Base-by-base conservation (phyloP, 768 basidiomycete species). In the Cubamyces lactineus region DNA sequence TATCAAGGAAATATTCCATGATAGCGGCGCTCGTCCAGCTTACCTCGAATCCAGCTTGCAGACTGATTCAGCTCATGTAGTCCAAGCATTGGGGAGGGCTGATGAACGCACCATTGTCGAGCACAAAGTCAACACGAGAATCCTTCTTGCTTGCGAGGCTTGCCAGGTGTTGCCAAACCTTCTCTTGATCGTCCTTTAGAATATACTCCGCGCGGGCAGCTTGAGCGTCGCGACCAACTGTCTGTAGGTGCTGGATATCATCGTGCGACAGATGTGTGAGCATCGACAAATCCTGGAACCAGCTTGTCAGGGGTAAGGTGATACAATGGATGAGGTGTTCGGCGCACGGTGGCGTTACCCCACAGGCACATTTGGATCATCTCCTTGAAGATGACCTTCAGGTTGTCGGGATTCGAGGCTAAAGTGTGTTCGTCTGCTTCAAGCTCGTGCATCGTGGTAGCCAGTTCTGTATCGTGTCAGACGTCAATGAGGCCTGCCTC, bases 301-400 rank as follows among this genome's bases (percentile, higher is more conserved):
- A 2, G 19, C 30, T 45, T 9, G 12, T 56, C 41, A 53, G 34
- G 6, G 34, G 52, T 51, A 15, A 54, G 42, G n/a, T 6, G 17
- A n/a, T 7, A 34, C 23, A 4, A 13, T 28, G 30, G 28, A 24
- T 19, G 24, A 26, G 23, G 21, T 9, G 24, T 23, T 19, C 21
- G 17, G 24, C 79, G 64, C 67, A 92, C 92, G 24, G 95, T 97
- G 15, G 95, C 94, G 72, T 98, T 98, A 47, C 96, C 96, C 94
- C 93, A 94, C 24, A 94, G 81, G 74, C 91, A 91, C 85, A 95
- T 93, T 70, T 94, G 91, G 8, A 92, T 79, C 89, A 95, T 94
- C 73, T 94, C 89, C 57, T 81, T 82, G 74, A 93, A 94, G 15
- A 94, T 71, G 0, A 88, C 77, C 34, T 78, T 76, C 17, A 92